Conservation (phyloP, 306 rosid species). For the Pyrus bretschneideri region DNA sequence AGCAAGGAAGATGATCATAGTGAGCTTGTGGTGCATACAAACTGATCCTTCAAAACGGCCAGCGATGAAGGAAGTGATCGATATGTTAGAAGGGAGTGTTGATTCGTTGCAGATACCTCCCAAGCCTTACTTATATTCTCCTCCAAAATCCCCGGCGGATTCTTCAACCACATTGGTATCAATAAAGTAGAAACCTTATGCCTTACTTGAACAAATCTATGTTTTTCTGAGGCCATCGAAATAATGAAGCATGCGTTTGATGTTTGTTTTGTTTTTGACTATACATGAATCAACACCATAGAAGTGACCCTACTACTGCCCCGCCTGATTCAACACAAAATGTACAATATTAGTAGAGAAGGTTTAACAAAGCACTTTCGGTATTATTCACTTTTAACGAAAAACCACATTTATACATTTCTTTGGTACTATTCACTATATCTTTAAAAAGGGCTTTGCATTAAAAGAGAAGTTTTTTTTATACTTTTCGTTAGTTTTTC, state of each 20-base stretch:
- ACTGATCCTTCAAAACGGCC: conserved; percentile 24
- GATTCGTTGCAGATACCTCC: conserved; percentile 30
- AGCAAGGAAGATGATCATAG: conserved; percentile 32
- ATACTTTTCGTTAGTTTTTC: too few relatives aligned
- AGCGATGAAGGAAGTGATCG: conserved; percentile 24
- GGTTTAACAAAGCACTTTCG: too few relatives aligned
- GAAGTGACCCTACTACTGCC: too few relatives aligned
- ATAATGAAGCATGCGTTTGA: neutral
- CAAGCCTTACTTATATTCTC: conserved; percentile 18
- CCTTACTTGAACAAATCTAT: neutral
- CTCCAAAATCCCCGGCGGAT: neutral
- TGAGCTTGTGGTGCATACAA: conserved; percentile 25
- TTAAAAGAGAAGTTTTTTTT: too few relatives aligned
- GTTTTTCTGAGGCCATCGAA: neutral
- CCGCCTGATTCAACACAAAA: too few relatives aligned
- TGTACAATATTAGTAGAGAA: too few relatives aligned
- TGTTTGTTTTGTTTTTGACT: too few relatives aligned
- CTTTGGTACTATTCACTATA: too few relatives aligned
- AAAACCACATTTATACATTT: too few relatives aligned
- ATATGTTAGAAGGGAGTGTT: conserved; percentile 28
- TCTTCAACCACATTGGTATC: neutral
- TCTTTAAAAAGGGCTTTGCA: too few relatives aligned
- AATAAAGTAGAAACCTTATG: neutral
- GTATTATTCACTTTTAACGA: too few relatives aligned
- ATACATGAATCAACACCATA: too few relatives aligned